These are phyloP conservation scores for Plectosphaerella plurivora DNA, from an alignment of 2,329 filamentous ascomycete species.

Conservation along the genomic window DNA sequence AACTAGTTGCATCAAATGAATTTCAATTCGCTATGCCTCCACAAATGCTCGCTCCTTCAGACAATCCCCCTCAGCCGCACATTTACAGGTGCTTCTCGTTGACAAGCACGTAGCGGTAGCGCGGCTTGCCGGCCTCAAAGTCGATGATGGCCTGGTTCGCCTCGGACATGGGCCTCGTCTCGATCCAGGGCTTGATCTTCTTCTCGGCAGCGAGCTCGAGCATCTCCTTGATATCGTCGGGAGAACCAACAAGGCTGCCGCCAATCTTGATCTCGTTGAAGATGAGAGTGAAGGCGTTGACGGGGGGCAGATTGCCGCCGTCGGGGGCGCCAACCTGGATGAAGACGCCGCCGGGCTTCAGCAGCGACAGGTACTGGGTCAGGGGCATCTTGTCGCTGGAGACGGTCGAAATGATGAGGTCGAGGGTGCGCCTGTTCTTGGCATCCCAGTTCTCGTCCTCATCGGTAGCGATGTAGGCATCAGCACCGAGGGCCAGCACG, in stretches of 20 bases:
- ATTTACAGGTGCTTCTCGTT: conserved; percentile 23
- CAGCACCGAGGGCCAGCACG: conserved; percentile 51
- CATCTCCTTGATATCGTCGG: conserved; percentile 50
- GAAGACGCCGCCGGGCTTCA: conserved; percentile 15
- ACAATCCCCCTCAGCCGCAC: not conserved
- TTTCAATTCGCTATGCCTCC: not conserved
- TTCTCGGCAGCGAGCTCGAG: conserved; percentile 48
- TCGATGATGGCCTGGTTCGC: conserved; percentile 48
- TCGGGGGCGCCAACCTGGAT: conserved; percentile 45
- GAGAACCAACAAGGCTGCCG: conserved; percentile 35
- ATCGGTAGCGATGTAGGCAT: conserved; percentile 37
- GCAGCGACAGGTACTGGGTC: conserved; percentile 52
- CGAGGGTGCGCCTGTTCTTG: conserved; percentile 45
- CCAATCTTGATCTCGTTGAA: conserved; percentile 43
- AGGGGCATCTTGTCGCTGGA: conserved; percentile 42
- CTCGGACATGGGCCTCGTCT: conserved; percentile 45
- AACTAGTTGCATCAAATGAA: not conserved
- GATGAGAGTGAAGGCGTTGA: conserved; percentile 53
- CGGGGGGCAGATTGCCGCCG: conserved; percentile 23
- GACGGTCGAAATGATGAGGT: conserved; percentile 56
- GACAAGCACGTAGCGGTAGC: conserved; percentile 36
- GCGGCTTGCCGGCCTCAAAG: conserved; percentile 45
- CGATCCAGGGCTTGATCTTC: conserved; percentile 48
- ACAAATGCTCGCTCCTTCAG: not conserved
- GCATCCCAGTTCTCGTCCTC: conserved; percentile 50